Base-by-base conservation (phyloP, 2,329 filamentous ascomycete genomes). In the Cyphellophora attinorum region DNA sequence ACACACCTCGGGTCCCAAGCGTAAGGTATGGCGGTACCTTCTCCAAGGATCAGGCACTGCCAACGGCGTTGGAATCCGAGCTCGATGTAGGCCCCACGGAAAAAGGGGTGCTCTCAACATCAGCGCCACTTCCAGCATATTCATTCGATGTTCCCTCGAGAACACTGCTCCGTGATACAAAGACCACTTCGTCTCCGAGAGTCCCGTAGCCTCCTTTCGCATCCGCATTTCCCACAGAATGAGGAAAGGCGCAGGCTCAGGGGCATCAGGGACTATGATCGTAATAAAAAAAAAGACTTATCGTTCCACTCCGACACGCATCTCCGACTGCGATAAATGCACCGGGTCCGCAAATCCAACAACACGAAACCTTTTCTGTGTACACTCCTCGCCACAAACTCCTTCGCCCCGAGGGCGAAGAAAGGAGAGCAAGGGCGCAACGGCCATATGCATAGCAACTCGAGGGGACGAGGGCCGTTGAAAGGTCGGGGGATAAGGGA, bases 301-400 rank as follows among this genome's bases (percentile, higher is more conserved):
- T 48, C 25, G 40, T 46, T 50, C 47, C 47, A 47, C 44, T 50
- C 46, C 46, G 46, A 47, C 47, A 48, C 47, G 47, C 47, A 32
- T 45, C 47, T 47, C 44, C 38, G 36, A 39, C 29, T 41, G 45
- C 45, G 45, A 46, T 48, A 48, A 37, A 35, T 29, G 23, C 36
- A 37, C 35, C 30, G 37, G 38, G 42, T 42, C 39, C 37, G 35
- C 19, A 28, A 14, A 34, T 34, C 37, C 37, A 39, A 33, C 14
- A 35, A 34, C 33, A 30, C 34, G 25, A 42, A 34, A 18, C 37
- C 42, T 42, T 42, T 33, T 38, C n/a, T n/a, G n/a, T n/a, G n/a
- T n/a, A n/a, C n/a, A n/a, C n/a, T n/a, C n/a, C n/a, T n/a, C n/a
- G n/a, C n/a, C n/a, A n/a, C n/a, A n/a, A n/a, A n/a, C n/a, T n/a